Conservation (phyloP, 2,329 filamentous ascomycete genomes). For the Penicillium palitans region DNA sequence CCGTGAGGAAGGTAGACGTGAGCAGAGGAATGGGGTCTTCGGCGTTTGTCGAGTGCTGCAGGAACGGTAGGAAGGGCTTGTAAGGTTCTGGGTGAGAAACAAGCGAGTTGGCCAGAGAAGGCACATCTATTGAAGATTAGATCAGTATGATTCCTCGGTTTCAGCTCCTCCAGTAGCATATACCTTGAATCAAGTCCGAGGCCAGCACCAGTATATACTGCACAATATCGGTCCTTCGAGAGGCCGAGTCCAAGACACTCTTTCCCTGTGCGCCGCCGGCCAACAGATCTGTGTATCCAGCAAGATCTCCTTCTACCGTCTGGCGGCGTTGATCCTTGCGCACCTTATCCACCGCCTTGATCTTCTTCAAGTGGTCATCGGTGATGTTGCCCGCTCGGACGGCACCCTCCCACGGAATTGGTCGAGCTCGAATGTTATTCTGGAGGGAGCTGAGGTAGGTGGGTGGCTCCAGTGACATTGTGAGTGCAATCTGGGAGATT, state of each 20-base stretch:
- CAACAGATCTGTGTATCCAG: conserved; percentile 77
- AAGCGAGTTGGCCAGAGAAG: conserved; percentile 73
- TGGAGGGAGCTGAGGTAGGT: conserved; percentile 85
- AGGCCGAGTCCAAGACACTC: conserved; percentile 81
- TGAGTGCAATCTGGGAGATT: conserved; percentile 21
- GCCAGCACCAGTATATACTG: conserved; percentile 93
- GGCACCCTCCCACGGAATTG: conserved; percentile 97
- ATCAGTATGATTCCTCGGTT: background rate
- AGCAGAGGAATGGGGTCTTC: conserved; percentile 88
- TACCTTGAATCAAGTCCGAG: conserved; percentile 84
- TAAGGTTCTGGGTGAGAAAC: conserved; percentile 68
- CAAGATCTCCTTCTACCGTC: conserved; percentile 74
- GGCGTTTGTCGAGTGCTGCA: conserved; percentile 78
- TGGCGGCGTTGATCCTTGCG: conserved; percentile 86
- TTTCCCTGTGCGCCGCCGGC: conserved; percentile 65
- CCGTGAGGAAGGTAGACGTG: conserved; percentile 81
- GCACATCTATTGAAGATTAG: conserved; percentile 63
- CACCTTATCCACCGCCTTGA: conserved; percentile 94
- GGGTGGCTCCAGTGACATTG: conserved; percentile 88
- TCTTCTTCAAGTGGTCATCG: conserved; percentile 90
- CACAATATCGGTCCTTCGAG: conserved; percentile 83
- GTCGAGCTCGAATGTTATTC: conserved; percentile 93
- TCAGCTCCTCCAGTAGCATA: conserved; percentile 1
- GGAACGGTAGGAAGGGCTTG: conserved; percentile 78
- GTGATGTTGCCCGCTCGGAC: conserved; percentile 91